Percentiles rank a stretch among this genome's conserved stretches.
phyloP scores from a whole-genome alignment of 2,329 filamentous ascomycete genomes.

The Tolypocladium nubicola region DNA sequence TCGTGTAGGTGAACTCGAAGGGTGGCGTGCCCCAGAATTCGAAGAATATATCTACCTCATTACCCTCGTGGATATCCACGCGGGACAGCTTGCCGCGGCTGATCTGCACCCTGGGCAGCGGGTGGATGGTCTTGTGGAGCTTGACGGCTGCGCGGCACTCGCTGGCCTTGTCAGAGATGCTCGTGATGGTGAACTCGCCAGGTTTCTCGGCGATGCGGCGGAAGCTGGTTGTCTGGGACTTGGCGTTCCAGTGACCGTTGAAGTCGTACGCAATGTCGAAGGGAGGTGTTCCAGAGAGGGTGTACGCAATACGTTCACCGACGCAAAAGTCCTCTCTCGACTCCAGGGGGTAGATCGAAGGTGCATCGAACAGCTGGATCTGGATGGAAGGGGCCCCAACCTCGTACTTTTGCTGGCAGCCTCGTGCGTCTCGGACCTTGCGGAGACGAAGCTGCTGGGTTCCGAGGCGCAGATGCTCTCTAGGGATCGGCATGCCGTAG shows the following conservation, averaged over 20 bases:
- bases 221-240: slow-evolving; percentile 72
- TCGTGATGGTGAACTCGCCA: slow-evolving; percentile 79
- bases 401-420: slow-evolving; percentile 73
- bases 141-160: slow-evolving; percentile 75
- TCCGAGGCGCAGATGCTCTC: slow-evolving; percentile 76
- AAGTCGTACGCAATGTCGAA: slow-evolving; percentile 93
- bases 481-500: slow-evolving; percentile 76
- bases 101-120: slow-evolving; percentile 83
- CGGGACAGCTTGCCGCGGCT: slow-evolving; percentile 71
- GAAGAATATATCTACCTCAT: slow-evolving; percentile 85
- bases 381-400: slow-evolving; percentile 66
- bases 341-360: slow-evolving; percentile 81
- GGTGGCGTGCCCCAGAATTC: slow-evolving; percentile 93
- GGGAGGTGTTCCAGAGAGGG: slow-evolving; percentile 78
- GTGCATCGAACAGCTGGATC: slow-evolving; percentile 86
- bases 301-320: slow-evolving; percentile 87
- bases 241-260: slow-evolving; percentile 70
- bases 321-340: slow-evolving; percentile 85
- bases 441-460: slow-evolving; percentile 81
- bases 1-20: slow-evolving; percentile 95
- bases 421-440: slow-evolving; percentile 76
- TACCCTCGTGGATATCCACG: slow-evolving; percentile 93
- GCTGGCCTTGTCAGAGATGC: slow-evolving; percentile 76
- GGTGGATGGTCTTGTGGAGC: slow-evolving; percentile 76
- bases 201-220: slow-evolving; percentile 86